A percentile compares a stretch with the other conserved stretches of the same genome.
These are phyloP conservation scores for Colletotrichum sp. DNA, from an alignment of 2,329 filamentous ascomycete species.

Conservation along the genomic window DNA sequence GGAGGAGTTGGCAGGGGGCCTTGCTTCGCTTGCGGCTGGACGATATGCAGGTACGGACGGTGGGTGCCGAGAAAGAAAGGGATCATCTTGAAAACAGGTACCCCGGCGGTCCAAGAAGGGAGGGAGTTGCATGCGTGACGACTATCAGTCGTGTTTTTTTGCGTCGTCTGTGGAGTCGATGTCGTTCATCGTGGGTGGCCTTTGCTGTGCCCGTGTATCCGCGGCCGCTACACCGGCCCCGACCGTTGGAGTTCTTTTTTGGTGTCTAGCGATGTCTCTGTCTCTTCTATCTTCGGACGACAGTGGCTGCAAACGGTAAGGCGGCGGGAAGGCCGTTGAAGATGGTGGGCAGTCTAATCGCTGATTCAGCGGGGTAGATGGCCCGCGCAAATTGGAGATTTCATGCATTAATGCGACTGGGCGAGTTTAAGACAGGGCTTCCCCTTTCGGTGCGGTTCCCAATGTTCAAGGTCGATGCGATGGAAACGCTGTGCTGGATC, in stretches of 20 bases:
- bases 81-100: neutral
- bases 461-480: neutral
- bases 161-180: neutral
- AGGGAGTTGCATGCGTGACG: neutral
- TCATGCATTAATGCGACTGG: constrained; percentile 19
- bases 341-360: constrained; percentile 17
- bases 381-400: constrained; percentile 16
- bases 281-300: constrained; percentile 4
- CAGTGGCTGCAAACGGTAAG: constrained; percentile 11
- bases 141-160: neutral
- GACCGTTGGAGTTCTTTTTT: neutral
- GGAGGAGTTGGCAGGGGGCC: neutral
- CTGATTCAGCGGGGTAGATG: constrained; percentile 22
- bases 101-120: neutral
- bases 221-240: neutral
- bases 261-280: neutral
- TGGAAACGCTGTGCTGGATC: neutral
- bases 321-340: constrained; percentile 21
- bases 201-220: neutral
- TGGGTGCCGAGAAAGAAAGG: neutral
- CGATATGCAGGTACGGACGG: constrained; percentile 8
- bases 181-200: constrained; percentile 2
- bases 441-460: neutral
- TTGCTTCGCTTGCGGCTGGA: neutral
- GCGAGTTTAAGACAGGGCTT: neutral